Conservation (phyloP, 768 basidiomycete species). For the Suillus cothurnatus region DNA sequence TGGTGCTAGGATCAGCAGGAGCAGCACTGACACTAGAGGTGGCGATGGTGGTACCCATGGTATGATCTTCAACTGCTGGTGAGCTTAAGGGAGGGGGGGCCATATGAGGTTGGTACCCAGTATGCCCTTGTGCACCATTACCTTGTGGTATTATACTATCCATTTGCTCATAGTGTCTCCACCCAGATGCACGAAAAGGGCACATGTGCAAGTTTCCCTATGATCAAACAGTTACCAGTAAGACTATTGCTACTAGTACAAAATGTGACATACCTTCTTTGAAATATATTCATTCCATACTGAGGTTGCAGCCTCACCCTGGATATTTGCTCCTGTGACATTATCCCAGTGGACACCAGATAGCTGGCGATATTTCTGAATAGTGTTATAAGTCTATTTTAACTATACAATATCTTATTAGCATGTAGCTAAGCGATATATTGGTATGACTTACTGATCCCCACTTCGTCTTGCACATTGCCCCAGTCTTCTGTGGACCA, state of each 20-base stretch:
- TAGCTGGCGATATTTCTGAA: neutral
- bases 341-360: conserved; percentile 1
- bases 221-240: neutral
- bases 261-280: neutral
- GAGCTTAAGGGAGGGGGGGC: neutral
- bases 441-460: neutral
- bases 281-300: neutral
- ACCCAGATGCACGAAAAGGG: neutral
- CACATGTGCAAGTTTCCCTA: neutral
- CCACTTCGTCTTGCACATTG: neutral
- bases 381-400: neutral
- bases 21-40: too few species aligned
- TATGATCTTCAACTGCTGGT: neutral
- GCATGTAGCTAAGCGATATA: neutral
- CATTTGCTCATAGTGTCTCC: neutral
- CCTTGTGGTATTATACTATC: neutral
- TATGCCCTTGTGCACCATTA: neutral
- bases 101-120: neutral
- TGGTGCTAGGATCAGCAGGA: neutral
- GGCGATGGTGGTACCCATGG: too few species aligned
- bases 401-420: neutral
- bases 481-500: neutral
- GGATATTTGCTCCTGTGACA: neutral
- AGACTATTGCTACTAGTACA: too few species aligned
- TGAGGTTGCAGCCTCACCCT: neutral